A percentile compares a stretch with the other conserved stretches of the same genome.
phyloP scores from a whole-genome alignment of 345 rosid genomes.

The Psidium guajava region DNA sequence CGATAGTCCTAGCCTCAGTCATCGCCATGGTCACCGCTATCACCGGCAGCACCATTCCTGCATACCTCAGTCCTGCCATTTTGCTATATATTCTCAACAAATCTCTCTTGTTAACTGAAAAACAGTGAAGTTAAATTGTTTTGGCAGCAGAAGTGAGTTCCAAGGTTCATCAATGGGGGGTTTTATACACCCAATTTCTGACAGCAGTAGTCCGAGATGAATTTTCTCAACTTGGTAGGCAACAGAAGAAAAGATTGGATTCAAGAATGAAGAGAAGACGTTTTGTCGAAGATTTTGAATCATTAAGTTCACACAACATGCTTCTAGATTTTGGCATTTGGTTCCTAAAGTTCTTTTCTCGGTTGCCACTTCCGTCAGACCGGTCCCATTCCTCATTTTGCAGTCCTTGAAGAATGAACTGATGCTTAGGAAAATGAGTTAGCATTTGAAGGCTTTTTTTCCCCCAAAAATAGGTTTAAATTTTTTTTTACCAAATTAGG shows the following conservation, averaged over 20 bases:
- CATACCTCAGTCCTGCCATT: not conserved
- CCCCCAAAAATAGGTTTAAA: too few species aligned
- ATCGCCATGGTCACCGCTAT: not conserved
- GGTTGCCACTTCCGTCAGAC: not conserved
- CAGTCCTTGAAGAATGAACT: not conserved
- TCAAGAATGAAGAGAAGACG: not conserved
- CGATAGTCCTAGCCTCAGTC: constrained; percentile 4
- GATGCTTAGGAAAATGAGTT: not conserved
- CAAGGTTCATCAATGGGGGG: not conserved
- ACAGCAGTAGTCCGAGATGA: not conserved
- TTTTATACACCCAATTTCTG: not conserved
- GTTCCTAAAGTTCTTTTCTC: not conserved
- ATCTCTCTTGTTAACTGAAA: not conserved
- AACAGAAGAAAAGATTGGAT: not conserved
- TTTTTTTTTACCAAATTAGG: too few species aligned
- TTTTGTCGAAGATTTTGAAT: not conserved
- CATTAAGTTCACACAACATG: not conserved
- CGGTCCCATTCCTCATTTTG: not conserved
- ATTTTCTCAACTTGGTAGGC: not conserved
- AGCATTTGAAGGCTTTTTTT: not conserved
- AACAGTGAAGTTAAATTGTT: not conserved
- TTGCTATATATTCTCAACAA: not conserved
- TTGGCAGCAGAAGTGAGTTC: not conserved
- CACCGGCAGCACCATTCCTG: not conserved
- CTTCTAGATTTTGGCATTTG: not conserved